Percentiles rank a stretch among this genome's conserved stretches.
Conservation (phyloP, 2,329 filamentous ascomycete species). For the Aureobasidium vineae region DNA sequence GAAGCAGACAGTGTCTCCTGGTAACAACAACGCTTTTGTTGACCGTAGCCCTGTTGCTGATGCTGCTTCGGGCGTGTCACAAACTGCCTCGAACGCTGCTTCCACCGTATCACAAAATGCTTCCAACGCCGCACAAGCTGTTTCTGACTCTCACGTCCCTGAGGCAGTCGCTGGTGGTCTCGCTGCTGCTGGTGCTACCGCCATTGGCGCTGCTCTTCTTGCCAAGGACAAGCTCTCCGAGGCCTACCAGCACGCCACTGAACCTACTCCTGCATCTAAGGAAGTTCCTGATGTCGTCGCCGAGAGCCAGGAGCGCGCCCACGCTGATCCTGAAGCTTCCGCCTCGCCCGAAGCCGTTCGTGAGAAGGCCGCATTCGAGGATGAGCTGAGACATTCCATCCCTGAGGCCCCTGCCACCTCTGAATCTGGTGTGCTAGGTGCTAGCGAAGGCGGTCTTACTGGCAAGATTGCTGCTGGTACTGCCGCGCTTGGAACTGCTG, state of each 20-base stretch:
- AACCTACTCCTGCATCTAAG: conserved; percentile 34
- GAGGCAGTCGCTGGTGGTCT: conserved; percentile 44
- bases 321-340: conserved; percentile 63
- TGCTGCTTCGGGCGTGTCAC: conserved; percentile 1
- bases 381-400: conserved; percentile 57
- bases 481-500: conserved; percentile 40
- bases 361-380: conserved; percentile 56
- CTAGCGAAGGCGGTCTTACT: conserved; percentile 39
- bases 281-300: conserved; percentile 63
- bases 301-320: conserved; percentile 67
- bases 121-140: background rate
- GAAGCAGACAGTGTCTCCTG: conserved; percentile 59
- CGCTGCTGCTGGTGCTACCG: conserved; percentile 40
- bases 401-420: conserved; percentile 38
- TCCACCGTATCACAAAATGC: conserved; percentile 5
- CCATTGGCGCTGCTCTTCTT: conserved; percentile 39
- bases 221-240: conserved; percentile 39
- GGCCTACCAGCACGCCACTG: conserved; percentile 29
- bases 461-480: conserved; percentile 48
- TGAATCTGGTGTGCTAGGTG: conserved; percentile 36
- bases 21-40: conserved; percentile 30
- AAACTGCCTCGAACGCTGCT: background rate
- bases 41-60: conserved; percentile 30
- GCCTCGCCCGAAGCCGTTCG: conserved; percentile 56
- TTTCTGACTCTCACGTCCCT: conserved; percentile 40